phyloP scores from a whole-genome alignment of 257 asterid genomes.

The Schizonepeta tenuifolia region DNA sequence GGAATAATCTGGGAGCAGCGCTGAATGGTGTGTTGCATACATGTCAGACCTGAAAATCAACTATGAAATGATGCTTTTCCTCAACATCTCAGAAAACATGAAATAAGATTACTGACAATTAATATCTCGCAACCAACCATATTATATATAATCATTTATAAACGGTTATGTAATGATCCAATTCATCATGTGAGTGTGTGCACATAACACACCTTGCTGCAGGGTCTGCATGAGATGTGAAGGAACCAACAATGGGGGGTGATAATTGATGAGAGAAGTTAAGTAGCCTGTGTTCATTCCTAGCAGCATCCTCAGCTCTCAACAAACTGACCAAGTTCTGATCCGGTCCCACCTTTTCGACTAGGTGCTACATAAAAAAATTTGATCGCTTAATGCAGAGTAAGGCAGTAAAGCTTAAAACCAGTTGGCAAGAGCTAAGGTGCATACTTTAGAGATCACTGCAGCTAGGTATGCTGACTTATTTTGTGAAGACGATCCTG shows the following conservation, averaged over 20 bases:
- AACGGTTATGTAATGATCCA: not conserved
- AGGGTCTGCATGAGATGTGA: conserved; percentile 44
- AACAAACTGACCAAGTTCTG: conserved; percentile 48
- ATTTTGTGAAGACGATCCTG: conserved; percentile 67
- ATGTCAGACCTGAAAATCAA: conserved; percentile 58
- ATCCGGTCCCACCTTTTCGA: conserved; percentile 43
- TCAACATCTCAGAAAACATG: conserved; percentile 2
- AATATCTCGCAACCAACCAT: conserved; percentile 5
- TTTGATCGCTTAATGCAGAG: conserved; percentile 3
- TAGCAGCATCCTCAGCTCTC: conserved; percentile 42
- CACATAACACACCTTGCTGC: conserved; percentile 42
- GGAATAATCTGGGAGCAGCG: conserved; percentile 33
- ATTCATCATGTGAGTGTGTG: conserved; percentile 20
- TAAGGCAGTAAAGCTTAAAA: conserved; percentile 26
- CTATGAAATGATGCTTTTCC: conserved; percentile 20
- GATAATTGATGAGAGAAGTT: conserved; percentile 49
- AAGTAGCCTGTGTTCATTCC: conserved; percentile 43
- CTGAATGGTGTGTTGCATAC: conserved; percentile 45
- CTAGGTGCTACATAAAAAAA: conserved; percentile 54
- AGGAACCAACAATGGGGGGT: conserved; percentile 44
- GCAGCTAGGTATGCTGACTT: conserved; percentile 78
- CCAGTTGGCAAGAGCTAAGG: conserved; percentile 25
- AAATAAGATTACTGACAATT: not conserved
- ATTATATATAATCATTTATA: not conserved
- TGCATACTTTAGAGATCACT: conserved; percentile 72